Evolutionary conservation across 1,284 basidiomycete species (phyloP), one percentile per base, ranked within the genome.

Genomic region (Mycosarcoma maydis): DNA sequence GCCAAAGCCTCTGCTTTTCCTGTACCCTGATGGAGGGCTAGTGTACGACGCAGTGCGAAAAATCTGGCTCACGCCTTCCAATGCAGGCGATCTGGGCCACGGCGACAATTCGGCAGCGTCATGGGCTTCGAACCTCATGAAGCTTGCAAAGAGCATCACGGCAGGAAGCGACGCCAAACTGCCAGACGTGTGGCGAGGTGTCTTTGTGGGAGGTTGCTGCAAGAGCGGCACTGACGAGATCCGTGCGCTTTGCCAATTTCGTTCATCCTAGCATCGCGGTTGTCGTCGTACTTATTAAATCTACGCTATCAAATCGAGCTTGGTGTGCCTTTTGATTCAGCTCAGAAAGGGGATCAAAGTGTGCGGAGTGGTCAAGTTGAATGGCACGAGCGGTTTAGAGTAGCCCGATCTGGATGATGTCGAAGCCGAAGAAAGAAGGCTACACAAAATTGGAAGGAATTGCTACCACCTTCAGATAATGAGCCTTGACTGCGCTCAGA

Each of bases 11-110:
- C 47, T 76, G 36, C 69, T 76, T 7, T 78, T 68, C 61, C 56
- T 78, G 13, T 77, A 78, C 36, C 76, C 76, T 1, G 76, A 78
- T 24, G 76, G 76, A 7, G 76, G 76, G 11, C 62, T 77, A n/a
- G 53, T 75, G 2, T 78, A 73, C 48, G 76, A 78, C 30, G 65
- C 73, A 3, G 54, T 69, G 9, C 50, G 52, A 6, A 73, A 66
- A 45, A 37, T 72, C 4, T 75, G 74, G 73, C 53, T 62, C 14
- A 68, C 54, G 20, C 62, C 64, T 2, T 54, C 60, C 3, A 45
- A 49, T 9, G 57, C 46, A 3, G 45, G 52, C 5, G 26, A 42
- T 17, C 33, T 46, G 2, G 49, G 44, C 13, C 24, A 10, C 23
- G 66, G 43, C 13, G 48, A 52, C 40, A 57, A 57, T 22, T 59